Percentiles rank a stretch among this genome's conserved stretches.
These are phyloP conservation scores for Cyphellophora europaea DNA, from an alignment of 2,329 filamentous ascomycete species.

Conservation along the genomic window DNA sequence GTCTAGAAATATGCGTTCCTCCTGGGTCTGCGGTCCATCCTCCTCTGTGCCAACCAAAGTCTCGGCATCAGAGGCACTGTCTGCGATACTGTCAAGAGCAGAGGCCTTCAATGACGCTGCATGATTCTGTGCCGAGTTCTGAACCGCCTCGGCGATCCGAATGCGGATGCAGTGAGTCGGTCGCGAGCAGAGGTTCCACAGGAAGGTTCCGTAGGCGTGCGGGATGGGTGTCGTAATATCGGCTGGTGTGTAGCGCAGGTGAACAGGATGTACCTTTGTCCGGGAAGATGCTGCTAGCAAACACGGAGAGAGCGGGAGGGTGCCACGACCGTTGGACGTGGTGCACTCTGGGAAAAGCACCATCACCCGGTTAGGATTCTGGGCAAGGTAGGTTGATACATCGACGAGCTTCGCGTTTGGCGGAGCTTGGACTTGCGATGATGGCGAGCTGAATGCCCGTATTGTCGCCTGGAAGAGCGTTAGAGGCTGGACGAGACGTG, in stretches of 20 bases:
- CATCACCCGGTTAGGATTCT: constrained; percentile 65
- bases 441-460: constrained; percentile 57
- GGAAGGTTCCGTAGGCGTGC: constrained; percentile 58
- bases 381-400: constrained; percentile 52
- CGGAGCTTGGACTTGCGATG: constrained; percentile 32
- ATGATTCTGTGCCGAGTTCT: constrained; percentile 12
- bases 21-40: constrained; percentile 27
- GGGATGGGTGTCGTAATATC: constrained; percentile 90
- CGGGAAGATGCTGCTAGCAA: constrained; percentile 58
- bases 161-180: constrained; percentile 87
- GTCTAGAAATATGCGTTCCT: constrained; percentile 66
- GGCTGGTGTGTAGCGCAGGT: constrained; percentile 75
- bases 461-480: constrained; percentile 67
- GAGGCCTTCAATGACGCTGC: constrained; percentile 11
- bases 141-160: constrained; percentile 69
- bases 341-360: constrained; percentile 90
- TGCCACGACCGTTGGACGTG: constrained; percentile 85
- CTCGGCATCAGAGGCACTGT: constrained; percentile 20
- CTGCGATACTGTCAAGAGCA: constrained; percentile 35
- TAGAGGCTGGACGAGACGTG: constrained; percentile 64
- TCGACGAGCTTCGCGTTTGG: constrained; percentile 45
- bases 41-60: constrained; percentile 21
- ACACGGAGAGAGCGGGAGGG: constrained; percentile 72
- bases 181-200: constrained; percentile 78
- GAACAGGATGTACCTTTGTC: constrained; percentile 81